These are phyloP conservation scores for Penicillium silybi DNA, from an alignment of 495 filamentous ascomycete genomes.

Conservation along the genomic window DNA sequence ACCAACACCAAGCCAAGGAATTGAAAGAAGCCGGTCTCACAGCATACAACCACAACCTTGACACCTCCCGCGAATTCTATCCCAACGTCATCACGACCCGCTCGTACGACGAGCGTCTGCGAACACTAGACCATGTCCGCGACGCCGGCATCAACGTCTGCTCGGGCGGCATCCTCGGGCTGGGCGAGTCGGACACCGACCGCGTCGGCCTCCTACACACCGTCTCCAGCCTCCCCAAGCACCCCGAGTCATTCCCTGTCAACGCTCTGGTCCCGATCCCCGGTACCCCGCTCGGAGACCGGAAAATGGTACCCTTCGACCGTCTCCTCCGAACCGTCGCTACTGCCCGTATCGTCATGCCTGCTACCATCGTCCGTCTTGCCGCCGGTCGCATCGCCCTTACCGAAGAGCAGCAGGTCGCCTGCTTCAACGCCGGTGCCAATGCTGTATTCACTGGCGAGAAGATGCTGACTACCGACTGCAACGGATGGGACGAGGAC, in stretches of 20 bases:
- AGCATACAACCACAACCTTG: constrained; percentile 87
- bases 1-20: constrained; percentile 69
- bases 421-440: constrained; percentile 81
- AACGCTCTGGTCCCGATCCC: constrained; percentile 84
- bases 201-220: constrained; percentile 77
- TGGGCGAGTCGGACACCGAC: constrained; percentile 71
- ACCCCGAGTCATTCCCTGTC: constrained; percentile 82
- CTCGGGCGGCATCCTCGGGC: constrained; percentile 74
- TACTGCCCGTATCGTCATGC: constrained; percentile 73
- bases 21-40: constrained; percentile 78
- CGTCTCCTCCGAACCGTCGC: constrained; percentile 71
- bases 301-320: constrained; percentile 65
- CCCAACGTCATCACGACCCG: constrained; percentile 75
- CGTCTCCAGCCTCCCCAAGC: constrained; percentile 65
- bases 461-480: constrained; percentile 87
- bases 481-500: constrained; percentile 85
- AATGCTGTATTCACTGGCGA: constrained; percentile 89
- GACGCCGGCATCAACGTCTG: constrained; percentile 84
- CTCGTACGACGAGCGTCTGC: constrained; percentile 76
- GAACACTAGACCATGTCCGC: constrained; percentile 69
- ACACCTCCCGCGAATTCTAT: constrained; percentile 83
- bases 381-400: constrained; percentile 76
- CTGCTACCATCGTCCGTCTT: constrained; percentile 73
- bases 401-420: constrained; percentile 74
- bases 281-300: constrained; percentile 74